Percentiles rank a stretch among this genome's conserved stretches.
phyloP scores from a whole-genome alignment of 23 red algal genomes.

The Agarophyton chilense region DNA sequence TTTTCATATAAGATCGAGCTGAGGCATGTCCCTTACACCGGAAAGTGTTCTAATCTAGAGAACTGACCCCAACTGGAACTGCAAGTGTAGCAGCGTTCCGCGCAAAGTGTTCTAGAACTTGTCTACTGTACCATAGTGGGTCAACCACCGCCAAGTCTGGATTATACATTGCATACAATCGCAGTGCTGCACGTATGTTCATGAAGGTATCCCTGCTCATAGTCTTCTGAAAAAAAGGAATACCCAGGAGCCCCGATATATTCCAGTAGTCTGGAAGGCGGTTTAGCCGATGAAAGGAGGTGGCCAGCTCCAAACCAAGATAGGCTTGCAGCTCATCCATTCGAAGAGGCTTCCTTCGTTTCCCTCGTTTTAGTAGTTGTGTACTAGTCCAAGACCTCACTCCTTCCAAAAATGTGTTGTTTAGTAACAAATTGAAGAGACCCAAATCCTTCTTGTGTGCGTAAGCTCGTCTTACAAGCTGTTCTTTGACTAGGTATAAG shows the following conservation, averaged over 20 bases:
- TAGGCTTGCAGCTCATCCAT: background rate
- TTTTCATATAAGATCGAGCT: background rate
- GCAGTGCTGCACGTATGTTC: background rate
- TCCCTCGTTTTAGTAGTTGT: background rate
- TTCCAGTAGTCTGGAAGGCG: background rate
- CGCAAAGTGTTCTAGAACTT: background rate
- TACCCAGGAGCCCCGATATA: background rate
- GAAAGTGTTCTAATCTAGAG: background rate
- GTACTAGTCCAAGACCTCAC: background rate
- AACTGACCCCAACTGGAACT: background rate
- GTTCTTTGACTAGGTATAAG: background rate
- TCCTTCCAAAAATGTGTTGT: background rate
- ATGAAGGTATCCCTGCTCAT: background rate
- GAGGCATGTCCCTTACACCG: background rate
- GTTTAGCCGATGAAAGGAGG: background rate
- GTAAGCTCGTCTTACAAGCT: background rate
- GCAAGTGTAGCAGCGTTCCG: background rate
- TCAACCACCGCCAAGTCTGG: background rate
- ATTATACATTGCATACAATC: background rate
- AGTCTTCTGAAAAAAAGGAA: background rate
- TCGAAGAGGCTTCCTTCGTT: background rate
- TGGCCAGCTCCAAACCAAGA: background rate
- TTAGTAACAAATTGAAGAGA: background rate
- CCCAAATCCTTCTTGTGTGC: background rate
- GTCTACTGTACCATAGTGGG: background rate